A percentile compares a stretch with the other conserved stretches of the same genome.
phyloP scores from a whole-genome alignment of 345 rosid genomes.

The Litchi chinensis region DNA sequence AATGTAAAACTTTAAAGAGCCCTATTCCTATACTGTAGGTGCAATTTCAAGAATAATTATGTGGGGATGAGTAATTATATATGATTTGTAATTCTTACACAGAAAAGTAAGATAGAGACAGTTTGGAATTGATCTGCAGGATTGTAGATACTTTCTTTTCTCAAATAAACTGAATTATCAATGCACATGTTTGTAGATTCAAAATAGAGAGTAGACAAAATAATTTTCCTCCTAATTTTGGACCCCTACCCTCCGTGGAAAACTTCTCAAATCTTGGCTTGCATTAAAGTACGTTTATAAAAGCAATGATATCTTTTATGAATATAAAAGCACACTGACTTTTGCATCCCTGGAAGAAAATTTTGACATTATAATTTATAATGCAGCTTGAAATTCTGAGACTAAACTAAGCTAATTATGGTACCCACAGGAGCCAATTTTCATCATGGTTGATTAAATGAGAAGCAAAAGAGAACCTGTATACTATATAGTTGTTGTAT shows the following conservation, averaged over 20 bases:
- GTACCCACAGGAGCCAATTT: not conserved
- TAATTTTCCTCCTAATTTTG: no score
- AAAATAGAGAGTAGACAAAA: no score
- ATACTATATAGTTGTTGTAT: not conserved
- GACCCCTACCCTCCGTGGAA: not conserved
- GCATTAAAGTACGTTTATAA: not conserved
- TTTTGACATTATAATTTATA: not conserved
- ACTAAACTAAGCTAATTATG: not conserved
- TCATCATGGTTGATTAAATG: constrained; percentile 25
- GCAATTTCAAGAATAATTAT: no score
- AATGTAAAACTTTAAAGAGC: no score
- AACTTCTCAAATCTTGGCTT: not conserved
- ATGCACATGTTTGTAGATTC: no score
- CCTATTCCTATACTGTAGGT: no score
- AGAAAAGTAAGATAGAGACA: no score
- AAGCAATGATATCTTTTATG: not conserved
- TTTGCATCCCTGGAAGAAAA: not conserved
- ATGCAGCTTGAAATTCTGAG: not conserved
- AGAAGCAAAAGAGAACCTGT: constrained; percentile 28
- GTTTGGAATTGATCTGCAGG: no score
- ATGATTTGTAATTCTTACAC: no score
- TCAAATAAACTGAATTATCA: no score
- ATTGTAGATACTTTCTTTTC: no score
- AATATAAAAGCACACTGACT: not conserved
- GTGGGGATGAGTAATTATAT: no score